These are phyloP conservation scores for Wickerhamomyces ciferrii DNA, from an alignment of 805 yeast genomes.

Conservation along the genomic window DNA sequence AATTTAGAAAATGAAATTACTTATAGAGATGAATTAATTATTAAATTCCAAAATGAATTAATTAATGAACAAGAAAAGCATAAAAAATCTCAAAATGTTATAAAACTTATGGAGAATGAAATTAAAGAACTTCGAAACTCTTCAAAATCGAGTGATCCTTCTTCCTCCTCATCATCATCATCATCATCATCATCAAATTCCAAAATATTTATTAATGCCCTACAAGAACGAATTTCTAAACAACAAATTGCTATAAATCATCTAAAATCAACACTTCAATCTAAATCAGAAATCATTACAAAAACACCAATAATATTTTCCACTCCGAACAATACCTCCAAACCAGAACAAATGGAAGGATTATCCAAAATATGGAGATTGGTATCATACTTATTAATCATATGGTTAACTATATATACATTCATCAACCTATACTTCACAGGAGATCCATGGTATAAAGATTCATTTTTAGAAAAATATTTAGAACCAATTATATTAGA, in stretches of 20 bases:
- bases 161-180: too few species aligned
- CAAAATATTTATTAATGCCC: slow-evolving; percentile 9
- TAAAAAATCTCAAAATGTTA: slow-evolving; percentile 3
- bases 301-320: background rate
- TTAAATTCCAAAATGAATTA: slow-evolving; percentile 10
- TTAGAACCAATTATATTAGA: too few species aligned
- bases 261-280: slow-evolving; percentile 8
- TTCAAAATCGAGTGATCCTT: background rate
- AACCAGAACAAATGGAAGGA: too few species aligned
- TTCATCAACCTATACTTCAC: background rate
- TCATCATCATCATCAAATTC: too few species aligned
- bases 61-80: slow-evolving; percentile 5
- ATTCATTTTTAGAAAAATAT: too few species aligned
- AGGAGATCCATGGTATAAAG: slow-evolving; percentile 10
- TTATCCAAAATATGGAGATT: too few species aligned
- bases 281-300: slow-evolving; percentile 4
- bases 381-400: background rate
- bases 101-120: slow-evolving; percentile 2
- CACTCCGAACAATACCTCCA: background rate
- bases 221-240: slow-evolving; percentile 11
- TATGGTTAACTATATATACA: background rate
- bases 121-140: slow-evolving; percentile 4
- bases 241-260: slow-evolving; percentile 13
- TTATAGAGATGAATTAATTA: slow-evolving; percentile 17
- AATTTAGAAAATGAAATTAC: slow-evolving; percentile 17